Conservation (phyloP, 805 yeast species). For the Teunomyces lycoperdinae region DNA sequence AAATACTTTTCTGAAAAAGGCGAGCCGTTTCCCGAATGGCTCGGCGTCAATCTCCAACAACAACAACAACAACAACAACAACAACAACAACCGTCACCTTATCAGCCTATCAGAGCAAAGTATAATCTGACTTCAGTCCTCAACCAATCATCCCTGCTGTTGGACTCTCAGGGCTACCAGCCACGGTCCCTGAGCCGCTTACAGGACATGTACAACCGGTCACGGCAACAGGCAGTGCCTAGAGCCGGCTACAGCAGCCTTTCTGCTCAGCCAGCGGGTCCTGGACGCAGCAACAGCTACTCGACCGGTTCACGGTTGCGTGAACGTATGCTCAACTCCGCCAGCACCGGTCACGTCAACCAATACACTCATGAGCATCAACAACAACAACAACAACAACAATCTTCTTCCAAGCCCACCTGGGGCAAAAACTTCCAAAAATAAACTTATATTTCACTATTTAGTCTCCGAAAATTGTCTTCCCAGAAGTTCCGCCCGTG, state of each 20-base stretch:
- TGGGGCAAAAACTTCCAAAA: slow-evolving; percentile 21
- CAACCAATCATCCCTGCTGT: neutral
- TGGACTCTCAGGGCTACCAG: slow-evolving; percentile 17
- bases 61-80: slow-evolving; percentile 8
- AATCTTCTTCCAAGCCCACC: slow-evolving; percentile 13
- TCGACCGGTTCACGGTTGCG: slow-evolving; percentile 25
- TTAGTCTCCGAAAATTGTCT: slow-evolving; percentile 22
- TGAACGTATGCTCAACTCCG: slow-evolving; percentile 24
- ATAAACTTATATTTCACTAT: neutral
- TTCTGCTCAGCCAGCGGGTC: slow-evolving; percentile 15
- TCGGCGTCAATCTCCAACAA: slow-evolving; percentile 26
- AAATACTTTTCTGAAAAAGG: slow-evolving; percentile 25
- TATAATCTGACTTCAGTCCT: neutral
- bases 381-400: neutral
- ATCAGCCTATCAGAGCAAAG: slow-evolving; percentile 9
- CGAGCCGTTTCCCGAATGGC: slow-evolving; percentile 44
- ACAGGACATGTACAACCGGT: slow-evolving; percentile 39
- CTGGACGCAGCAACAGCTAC: slow-evolving; percentile 22
- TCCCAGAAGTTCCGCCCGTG: slow-evolving; percentile 69
- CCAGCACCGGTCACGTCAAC: neutral
- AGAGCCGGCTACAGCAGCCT: slow-evolving; percentile 29
- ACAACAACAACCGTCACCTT: slow-evolving; percentile 10
- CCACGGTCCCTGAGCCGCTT: slow-evolving; percentile 34
- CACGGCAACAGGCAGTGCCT: slow-evolving; percentile 36
- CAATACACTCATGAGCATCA: neutral